Percentiles rank a stretch among this genome's conserved stretches.
phyloP scores from a whole-genome alignment of 2,329 filamentous ascomycete species.

The Penicillium paneum region DNA sequence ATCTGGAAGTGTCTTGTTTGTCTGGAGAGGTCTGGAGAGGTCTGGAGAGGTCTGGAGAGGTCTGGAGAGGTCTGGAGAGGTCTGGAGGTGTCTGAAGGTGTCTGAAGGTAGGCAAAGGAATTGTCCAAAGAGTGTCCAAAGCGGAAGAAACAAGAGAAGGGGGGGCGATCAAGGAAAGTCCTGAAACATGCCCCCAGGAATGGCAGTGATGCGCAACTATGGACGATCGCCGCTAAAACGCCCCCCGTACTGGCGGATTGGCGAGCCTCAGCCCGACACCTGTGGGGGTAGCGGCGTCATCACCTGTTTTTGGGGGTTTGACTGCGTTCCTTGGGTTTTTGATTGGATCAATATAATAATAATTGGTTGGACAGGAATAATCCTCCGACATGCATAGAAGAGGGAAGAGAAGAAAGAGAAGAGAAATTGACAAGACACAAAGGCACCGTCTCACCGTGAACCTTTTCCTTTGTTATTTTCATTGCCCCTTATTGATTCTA shows the following conservation, averaged over 20 bases:
- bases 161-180: neutral
- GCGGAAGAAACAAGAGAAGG: neutral
- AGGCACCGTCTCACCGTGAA: neutral
- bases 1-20: neutral
- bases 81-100: no score
- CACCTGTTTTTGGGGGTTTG: neutral
- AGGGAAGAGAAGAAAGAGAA: neutral
- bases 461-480: neutral
- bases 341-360: neutral
- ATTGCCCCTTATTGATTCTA: neutral
- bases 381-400: neutral
- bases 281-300: conserved; percentile 3
- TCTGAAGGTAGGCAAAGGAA: no score
- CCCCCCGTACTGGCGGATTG: neutral
- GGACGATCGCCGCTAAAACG: neutral
- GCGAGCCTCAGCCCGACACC: neutral
- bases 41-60: no score
- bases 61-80: no score
- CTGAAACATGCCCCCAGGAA: neutral
- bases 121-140: neutral
- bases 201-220: neutral
- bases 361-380: neutral
- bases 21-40: neutral
- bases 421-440: neutral
- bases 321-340: neutral